phyloP scores from a whole-genome alignment of 23 red algal species.

The Cyanidioschyzon merolae region DNA sequence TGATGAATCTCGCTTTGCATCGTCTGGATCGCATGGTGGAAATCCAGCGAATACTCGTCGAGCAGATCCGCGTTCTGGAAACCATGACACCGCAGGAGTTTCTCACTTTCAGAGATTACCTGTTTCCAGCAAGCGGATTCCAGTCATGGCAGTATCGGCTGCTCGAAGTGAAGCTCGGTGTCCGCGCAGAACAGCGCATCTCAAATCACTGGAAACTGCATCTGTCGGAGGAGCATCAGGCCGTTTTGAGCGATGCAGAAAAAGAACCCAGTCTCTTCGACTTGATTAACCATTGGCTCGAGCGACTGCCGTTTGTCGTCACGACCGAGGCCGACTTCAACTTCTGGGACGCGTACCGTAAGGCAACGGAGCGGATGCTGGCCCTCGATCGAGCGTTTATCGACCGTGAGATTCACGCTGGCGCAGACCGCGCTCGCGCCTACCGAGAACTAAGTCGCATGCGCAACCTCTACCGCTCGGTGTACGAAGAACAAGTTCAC shows the following conservation, averaged over 20 bases:
- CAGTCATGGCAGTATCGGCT: slow-evolving; percentile 83
- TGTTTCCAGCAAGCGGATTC: slow-evolving; percentile 95
- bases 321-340: slow-evolving; percentile 62
- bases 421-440: slow-evolving; percentile 31
- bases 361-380: slow-evolving; percentile 65
- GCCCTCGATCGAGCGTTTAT: slow-evolving; percentile 59
- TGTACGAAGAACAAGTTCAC: slow-evolving; percentile 70
- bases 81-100: slow-evolving; percentile 99
- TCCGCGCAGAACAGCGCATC: slow-evolving; percentile 50
- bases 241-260: slow-evolving; percentile 48
- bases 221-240: slow-evolving; percentile 45
- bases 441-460: slow-evolving; percentile 51
- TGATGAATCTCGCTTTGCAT: slow-evolving; percentile 73
- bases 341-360: slow-evolving; percentile 66
- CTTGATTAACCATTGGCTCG: slow-evolving; percentile 80
- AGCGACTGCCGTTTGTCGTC: slow-evolving; percentile 63
- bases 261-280: slow-evolving; percentile 78
- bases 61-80: slow-evolving; percentile 85
- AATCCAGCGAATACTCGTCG: slow-evolving; percentile 81
- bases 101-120: slow-evolving; percentile 90
- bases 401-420: slow-evolving; percentile 24
- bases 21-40: slow-evolving; percentile 72
- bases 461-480: slow-evolving; percentile 52
- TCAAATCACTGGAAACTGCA: slow-evolving; percentile 58
- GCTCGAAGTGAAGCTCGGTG: slow-evolving; percentile 85